Percentiles rank a stretch among this genome's conserved stretches.
phyloP scores from a whole-genome alignment of 1,284 basidiomycete genomes.

The Trichosporon coremiiforme region DNA sequence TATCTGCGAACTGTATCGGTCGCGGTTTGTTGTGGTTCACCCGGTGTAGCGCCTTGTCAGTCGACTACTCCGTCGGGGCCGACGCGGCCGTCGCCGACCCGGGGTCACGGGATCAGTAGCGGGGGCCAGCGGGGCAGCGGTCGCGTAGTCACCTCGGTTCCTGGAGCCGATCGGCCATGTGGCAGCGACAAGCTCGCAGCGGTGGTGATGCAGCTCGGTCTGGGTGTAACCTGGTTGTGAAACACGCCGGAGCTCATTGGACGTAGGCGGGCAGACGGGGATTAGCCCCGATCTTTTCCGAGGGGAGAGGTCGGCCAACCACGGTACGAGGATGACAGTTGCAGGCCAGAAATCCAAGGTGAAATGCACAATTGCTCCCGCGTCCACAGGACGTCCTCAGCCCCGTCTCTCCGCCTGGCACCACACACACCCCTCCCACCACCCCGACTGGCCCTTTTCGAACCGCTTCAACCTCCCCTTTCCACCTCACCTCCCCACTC shows the following conservation, averaged over 20 bases:
- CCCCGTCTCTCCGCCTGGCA: constrained; percentile 18
- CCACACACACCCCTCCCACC: constrained; percentile 22
- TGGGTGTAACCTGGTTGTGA: neutral
- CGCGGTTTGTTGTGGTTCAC: neutral
- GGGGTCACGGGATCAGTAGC: neutral
- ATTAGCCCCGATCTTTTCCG: constrained; percentile 14
- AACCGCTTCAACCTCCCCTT: constrained; percentile 22
- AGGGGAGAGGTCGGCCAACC: constrained; percentile 7
- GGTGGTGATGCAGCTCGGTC: neutral
- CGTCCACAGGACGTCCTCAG: constrained; percentile 14
- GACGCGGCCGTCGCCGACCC: constrained; percentile 8
- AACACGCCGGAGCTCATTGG: constrained; percentile 5
- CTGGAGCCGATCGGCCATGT: constrained; percentile 13
- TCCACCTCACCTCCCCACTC: constrained; percentile 28
- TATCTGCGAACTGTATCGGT: no score
- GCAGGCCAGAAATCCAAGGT: neutral
- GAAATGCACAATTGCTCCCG: constrained; percentile 9
- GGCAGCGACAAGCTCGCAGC: neutral
- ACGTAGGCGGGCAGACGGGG: neutral
- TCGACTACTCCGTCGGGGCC: constrained; percentile 12
- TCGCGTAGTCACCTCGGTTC: constrained; percentile 13
- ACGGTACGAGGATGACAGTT: constrained; percentile 13
- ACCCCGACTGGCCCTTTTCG: constrained; percentile 5
- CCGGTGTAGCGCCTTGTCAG: neutral
- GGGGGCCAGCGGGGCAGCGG: constrained; percentile 1